Percentiles rank a stretch among this genome's conserved stretches.
These are phyloP conservation scores for Candida anglica DNA, from an alignment of 805 yeast genomes.

Conservation along the genomic window DNA sequence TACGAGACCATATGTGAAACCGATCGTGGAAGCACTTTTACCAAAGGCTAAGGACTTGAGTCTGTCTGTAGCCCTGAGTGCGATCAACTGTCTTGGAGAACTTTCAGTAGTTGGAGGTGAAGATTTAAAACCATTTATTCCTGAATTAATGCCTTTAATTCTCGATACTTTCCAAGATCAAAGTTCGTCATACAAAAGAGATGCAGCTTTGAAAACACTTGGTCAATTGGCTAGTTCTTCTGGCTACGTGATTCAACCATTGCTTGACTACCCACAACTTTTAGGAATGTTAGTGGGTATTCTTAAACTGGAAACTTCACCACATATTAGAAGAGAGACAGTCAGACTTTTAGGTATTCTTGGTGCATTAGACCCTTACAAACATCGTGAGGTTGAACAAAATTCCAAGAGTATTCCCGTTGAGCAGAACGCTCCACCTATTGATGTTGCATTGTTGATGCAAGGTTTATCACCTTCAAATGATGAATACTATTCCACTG, in stretches of 20 bases:
- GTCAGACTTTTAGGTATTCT: slow-evolving; percentile 86
- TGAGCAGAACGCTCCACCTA: slow-evolving; percentile 84
- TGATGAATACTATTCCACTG: slow-evolving; percentile 94
- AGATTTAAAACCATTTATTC: slow-evolving; percentile 67
- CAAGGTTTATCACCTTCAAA: slow-evolving; percentile 89
- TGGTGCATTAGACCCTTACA: slow-evolving; percentile 97
- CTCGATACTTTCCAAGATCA: slow-evolving; percentile 90
- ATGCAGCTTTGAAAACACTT: slow-evolving; percentile 81
- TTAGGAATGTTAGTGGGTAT: slow-evolving; percentile 79
- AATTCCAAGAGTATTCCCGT: slow-evolving; percentile 50
- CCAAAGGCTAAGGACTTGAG: slow-evolving; percentile 69
- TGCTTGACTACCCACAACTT: slow-evolving; percentile 85
- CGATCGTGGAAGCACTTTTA: slow-evolving; percentile 79
- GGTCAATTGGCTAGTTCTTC: slow-evolving; percentile 89
- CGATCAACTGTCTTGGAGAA: slow-evolving; percentile 85
- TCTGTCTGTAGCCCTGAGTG: slow-evolving; percentile 81
- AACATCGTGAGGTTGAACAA: slow-evolving; percentile 86
- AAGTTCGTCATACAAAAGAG: slow-evolving; percentile 80
- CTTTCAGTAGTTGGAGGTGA: slow-evolving; percentile 85
- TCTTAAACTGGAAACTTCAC: slow-evolving; percentile 73
- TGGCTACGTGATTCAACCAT: slow-evolving; percentile 93
- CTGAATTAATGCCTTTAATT: slow-evolving; percentile 80
- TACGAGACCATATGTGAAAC: slow-evolving; percentile 87
- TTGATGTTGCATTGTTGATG: slow-evolving; percentile 86
- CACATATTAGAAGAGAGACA: slow-evolving; percentile 76